Conservation (phyloP, 176 grass and related monocot genomes). For the Oryza coarctata region DNA sequence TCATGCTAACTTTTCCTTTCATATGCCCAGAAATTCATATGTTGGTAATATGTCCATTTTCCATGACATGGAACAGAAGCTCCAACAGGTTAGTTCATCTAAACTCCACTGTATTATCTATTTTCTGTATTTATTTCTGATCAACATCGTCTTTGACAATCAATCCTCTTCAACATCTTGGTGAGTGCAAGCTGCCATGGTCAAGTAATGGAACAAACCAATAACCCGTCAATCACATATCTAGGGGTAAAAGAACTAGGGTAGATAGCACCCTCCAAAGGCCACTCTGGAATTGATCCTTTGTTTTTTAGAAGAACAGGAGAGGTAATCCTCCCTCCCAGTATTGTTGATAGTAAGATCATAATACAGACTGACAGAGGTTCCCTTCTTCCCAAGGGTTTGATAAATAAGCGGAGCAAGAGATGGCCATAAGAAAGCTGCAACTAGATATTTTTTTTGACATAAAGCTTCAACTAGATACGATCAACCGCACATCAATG, state of each 20-base stretch:
- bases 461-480: neutral
- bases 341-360: neutral
- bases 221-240: neutral
- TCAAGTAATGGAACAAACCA: neutral
- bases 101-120: neutral
- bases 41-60: constrained; percentile 89
- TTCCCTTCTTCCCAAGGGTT: neutral
- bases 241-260: neutral
- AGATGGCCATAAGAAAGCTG: neutral
- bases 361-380: no score
- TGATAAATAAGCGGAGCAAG: neutral
- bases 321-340: neutral
- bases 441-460: neutral
- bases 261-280: constrained; percentile 4
- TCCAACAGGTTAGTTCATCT: constrained; percentile 66
- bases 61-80: constrained; percentile 74
- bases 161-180: neutral
- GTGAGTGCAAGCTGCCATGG: neutral
- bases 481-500: neutral
- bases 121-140: neutral
- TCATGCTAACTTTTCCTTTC: constrained; percentile 29
- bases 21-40: constrained; percentile 73
- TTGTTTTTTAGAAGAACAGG: neutral
- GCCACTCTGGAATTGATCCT: neutral
- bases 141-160: constrained; percentile 8